These are phyloP conservation scores for Tremella fuciformis DNA, from an alignment of 768 basidiomycete genomes.

Conservation along the genomic window DNA sequence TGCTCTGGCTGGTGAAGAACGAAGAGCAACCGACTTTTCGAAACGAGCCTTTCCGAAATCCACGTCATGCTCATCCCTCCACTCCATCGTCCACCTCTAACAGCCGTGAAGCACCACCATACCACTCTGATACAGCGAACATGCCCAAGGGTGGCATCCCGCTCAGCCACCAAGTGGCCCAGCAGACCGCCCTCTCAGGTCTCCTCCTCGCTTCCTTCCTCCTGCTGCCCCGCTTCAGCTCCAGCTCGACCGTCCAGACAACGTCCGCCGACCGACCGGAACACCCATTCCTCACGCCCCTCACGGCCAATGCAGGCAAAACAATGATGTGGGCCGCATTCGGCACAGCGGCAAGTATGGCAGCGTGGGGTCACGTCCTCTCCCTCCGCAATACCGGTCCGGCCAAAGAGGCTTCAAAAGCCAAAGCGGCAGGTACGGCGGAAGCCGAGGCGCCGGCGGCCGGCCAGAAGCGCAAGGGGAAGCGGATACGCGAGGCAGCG, in stretches of 20 bases:
- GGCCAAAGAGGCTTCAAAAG: slow-evolving; percentile 39
- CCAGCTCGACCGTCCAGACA: slow-evolving; percentile 13
- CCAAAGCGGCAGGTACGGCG: not conserved
- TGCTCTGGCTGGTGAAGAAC: too few relatives aligned
- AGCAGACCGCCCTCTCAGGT: slow-evolving; percentile 30
- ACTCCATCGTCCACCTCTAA: too few relatives aligned
- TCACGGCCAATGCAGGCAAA: slow-evolving; percentile 62
- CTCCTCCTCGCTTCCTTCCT: slow-evolving; percentile 36
- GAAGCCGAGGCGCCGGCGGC: slow-evolving; percentile 1
- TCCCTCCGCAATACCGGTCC: too few relatives aligned
- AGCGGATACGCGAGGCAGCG: slow-evolving; percentile 17
- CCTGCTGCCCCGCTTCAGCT: slow-evolving; percentile 35
- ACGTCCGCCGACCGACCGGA: slow-evolving; percentile 63
- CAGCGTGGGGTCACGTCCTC: slow-evolving; percentile 72
- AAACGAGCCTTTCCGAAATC: too few relatives aligned
- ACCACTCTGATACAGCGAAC: not conserved
- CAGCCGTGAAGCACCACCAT: too few relatives aligned
- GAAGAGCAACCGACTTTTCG: too few relatives aligned
- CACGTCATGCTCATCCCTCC: too few relatives aligned
- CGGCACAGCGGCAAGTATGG: slow-evolving; percentile 61
- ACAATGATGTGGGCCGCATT: slow-evolving; percentile 62
- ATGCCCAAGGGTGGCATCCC: slow-evolving; percentile 15
- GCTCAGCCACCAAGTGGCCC: slow-evolving; percentile 35
- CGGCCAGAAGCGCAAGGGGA: not conserved
- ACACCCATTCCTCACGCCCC: slow-evolving; percentile 64